phyloP scores from a whole-genome alignment of 768 basidiomycete species.

The Steccherinum ochraceum region DNA sequence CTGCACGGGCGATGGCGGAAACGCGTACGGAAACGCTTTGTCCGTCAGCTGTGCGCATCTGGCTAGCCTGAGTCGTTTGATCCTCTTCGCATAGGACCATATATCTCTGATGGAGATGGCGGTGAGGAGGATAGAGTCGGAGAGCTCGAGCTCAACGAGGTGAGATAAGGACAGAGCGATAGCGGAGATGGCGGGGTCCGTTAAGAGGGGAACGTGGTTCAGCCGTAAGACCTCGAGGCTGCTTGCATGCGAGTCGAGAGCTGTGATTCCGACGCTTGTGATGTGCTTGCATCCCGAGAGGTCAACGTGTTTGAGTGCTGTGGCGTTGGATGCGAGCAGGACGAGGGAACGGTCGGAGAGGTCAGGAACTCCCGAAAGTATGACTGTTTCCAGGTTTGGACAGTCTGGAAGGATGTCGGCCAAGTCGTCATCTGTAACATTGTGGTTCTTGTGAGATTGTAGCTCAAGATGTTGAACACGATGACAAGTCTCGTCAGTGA shows the following conservation, averaged over 20 bases:
- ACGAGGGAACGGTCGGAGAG: slow-evolving; percentile 66
- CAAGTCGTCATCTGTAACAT: slow-evolving; percentile 56
- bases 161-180: slow-evolving; percentile 71
- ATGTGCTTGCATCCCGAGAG: slow-evolving; percentile 68
- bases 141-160: slow-evolving; percentile 79
- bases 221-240: slow-evolving; percentile 72
- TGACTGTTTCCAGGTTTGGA: slow-evolving; percentile 60
- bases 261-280: slow-evolving; percentile 72
- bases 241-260: slow-evolving; percentile 61
- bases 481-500: slow-evolving; percentile 45
- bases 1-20: background rate
- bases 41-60: slow-evolving; percentile 76
- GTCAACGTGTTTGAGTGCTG: slow-evolving; percentile 68
- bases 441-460: slow-evolving; percentile 28
- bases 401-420: slow-evolving; percentile 49
- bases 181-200: slow-evolving; percentile 53
- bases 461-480: slow-evolving; percentile 56
- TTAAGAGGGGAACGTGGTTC: slow-evolving; percentile 62
- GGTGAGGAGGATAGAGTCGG: slow-evolving; percentile 61
- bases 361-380: slow-evolving; percentile 61
- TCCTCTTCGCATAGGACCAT: slow-evolving; percentile 74
- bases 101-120: slow-evolving; percentile 68
- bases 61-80: slow-evolving; percentile 70
- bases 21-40: slow-evolving; percentile 60
- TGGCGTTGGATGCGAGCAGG: slow-evolving; percentile 54